Base-by-base conservation (phyloP, 1,284 basidiomycete genomes). In the Trametes versicolor region DNA sequence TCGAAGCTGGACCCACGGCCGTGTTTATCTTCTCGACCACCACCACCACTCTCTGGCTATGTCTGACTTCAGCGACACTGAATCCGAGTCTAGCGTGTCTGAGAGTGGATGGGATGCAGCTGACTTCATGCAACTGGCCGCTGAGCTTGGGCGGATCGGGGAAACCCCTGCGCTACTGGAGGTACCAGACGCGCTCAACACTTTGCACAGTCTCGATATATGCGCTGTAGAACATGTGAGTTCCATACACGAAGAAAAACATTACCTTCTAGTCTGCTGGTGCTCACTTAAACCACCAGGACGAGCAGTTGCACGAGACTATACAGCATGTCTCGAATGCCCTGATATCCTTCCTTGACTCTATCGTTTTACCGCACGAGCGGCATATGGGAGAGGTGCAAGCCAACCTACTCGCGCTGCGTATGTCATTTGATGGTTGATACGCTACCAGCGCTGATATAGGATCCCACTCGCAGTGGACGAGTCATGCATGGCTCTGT, bases 281-380 rank as follows among this genome's bases (percentile, higher is more conserved):
- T 48, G 17, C 52, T 54, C n/a, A 63, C 55, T 19, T 21, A 15
- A 17, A 2, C n/a, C 36, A 25, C 19, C 43, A 84, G 83, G 78
- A 83, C 56, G 59, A 65, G 10, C 65, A 69, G 15, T 68, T 77
- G 43, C 81, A 81, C 43, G 70, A 70, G 27, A 67, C 70, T 34
- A 73, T 85, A 59, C 74, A 77, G 54, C 60, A 61, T 2, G 78
- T 80, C 45, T 81, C 80, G 3, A 70, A 72, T 62, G 67, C 74
- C 19, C 74, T 87, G 21, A 67, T 80, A 21, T 64, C 62, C 17
- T 80, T 78, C 60, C 70, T 85, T 37, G 71, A 80, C 23, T 45
- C 79, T 29, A 43, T 60, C 21, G 7, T 15, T 45, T 21, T 49
- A 2, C 4, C 12, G 15, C 6, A 25, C 2, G 7, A 49, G 5